A percentile compares a stretch with the other conserved stretches of the same genome.
These are phyloP conservation scores for Trametes cinnabarina DNA, from an alignment of 768 basidiomycete species.

Conservation along the genomic window DNA sequence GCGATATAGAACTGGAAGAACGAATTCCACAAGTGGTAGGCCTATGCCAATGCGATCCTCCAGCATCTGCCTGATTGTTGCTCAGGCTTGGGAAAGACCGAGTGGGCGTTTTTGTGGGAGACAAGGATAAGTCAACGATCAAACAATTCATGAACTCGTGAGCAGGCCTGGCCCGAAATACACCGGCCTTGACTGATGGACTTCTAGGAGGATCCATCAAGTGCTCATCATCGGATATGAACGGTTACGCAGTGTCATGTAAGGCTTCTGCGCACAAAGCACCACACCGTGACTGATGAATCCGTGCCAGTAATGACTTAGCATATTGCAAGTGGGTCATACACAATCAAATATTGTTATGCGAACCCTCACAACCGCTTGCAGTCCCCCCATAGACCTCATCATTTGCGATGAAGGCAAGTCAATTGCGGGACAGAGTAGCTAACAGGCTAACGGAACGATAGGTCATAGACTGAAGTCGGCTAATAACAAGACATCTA, in stretches of 20 bases:
- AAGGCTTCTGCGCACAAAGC: constrained; percentile 25
- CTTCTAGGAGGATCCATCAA: constrained; percentile 64
- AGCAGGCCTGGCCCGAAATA: constrained; percentile 24
- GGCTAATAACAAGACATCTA: constrained; percentile 84
- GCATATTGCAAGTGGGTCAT: constrained; percentile 58
- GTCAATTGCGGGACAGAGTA: neutral
- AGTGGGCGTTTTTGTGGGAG: constrained; percentile 57
- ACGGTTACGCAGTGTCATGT: constrained; percentile 81
- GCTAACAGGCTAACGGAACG: neutral
- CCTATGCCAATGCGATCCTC: no score
- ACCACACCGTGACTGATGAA: constrained; percentile 1
- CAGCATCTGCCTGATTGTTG: constrained; percentile 33
- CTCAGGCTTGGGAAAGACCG: constrained; percentile 54
- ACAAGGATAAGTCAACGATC: constrained; percentile 54
- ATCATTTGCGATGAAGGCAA: constrained; percentile 94
- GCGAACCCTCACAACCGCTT: neutral
- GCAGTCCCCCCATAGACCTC: constrained; percentile 85
- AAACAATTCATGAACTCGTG: constrained; percentile 76
- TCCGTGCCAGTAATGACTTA: constrained; percentile 47
- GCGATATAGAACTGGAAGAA: constrained; percentile 84
- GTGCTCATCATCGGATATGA: constrained; percentile 97
- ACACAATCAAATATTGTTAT: neutral
- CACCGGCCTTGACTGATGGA: neutral
- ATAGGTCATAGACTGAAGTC: constrained; percentile 90
- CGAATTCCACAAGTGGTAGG: constrained; percentile 92